These are phyloP conservation scores for Rhododendron ferrugineum DNA, from an alignment of 148 eudicot species.

Conservation along the genomic window DNA sequence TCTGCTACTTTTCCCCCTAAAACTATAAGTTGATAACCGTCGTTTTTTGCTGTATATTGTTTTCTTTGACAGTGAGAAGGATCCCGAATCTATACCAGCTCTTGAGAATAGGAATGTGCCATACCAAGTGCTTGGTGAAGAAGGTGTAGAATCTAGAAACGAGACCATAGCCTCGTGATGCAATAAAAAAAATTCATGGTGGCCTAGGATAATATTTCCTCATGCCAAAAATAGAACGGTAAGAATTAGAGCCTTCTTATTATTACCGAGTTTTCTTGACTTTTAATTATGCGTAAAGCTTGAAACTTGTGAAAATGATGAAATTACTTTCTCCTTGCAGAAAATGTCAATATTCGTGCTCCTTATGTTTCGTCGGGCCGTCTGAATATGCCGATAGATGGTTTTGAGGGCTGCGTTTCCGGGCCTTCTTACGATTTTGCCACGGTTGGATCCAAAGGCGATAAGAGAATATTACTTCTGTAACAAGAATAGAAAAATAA, in stretches of 20 bases:
- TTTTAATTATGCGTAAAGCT: neutral
- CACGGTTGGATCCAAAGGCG: neutral
- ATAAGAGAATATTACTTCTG: neutral
- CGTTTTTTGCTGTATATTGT: neutral
- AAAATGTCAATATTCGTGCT: neutral
- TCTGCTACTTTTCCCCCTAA: neutral
- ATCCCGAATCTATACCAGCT: slow-evolving; percentile 5
- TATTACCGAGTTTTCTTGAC: neutral
- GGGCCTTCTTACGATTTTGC: neutral
- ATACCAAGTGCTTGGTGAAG: slow-evolving; percentile 32
- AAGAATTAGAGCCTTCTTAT: neutral
- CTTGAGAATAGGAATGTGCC: slow-evolving; percentile 12
- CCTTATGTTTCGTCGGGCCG: neutral
- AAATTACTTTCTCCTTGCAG: neutral
- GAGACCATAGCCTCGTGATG: slow-evolving; percentile 15
- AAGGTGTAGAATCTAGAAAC: slow-evolving; percentile 21
- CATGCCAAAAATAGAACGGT: neutral
- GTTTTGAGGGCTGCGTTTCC: neutral
- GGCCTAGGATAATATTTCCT: neutral
- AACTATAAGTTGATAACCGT: neutral
- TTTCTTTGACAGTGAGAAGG: slow-evolving; percentile 27
- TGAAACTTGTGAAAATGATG: neutral
- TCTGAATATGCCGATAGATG: neutral
- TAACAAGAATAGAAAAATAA: neutral
- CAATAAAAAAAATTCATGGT: neutral